A percentile compares a stretch with the other conserved stretches of the same genome.
These are phyloP conservation scores for Cyberlindnera lachancei DNA, from an alignment of 805 yeast genomes.

Conservation along the genomic window DNA sequence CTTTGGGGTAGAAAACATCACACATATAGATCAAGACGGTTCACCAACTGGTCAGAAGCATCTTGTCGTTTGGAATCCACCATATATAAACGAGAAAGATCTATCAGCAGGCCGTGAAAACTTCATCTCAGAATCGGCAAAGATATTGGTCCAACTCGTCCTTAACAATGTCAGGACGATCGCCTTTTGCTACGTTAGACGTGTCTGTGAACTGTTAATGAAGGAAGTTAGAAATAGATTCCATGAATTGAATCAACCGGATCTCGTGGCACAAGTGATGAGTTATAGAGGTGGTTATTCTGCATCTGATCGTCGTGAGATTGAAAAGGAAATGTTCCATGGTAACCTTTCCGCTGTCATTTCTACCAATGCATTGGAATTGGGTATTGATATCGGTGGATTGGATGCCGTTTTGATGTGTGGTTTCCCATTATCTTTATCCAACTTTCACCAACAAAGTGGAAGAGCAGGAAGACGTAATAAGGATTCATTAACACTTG, in stretches of 20 bases:
- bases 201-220: slow-evolving; percentile 81
- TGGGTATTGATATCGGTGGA: slow-evolving; percentile 92
- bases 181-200: slow-evolving; percentile 83
- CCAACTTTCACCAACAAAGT: slow-evolving; percentile 89
- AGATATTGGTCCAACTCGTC: slow-evolving; percentile 59
- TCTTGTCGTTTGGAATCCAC: slow-evolving; percentile 81
- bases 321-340: slow-evolving; percentile 84
- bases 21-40: slow-evolving; percentile 71
- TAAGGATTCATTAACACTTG: slow-evolving; percentile 76
- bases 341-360: slow-evolving; percentile 82
- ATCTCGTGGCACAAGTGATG: slow-evolving; percentile 62
- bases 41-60: slow-evolving; percentile 79
- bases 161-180: slow-evolving; percentile 66
- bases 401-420: slow-evolving; percentile 87
- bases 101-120: slow-evolving; percentile 54
- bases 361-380: slow-evolving; percentile 91
- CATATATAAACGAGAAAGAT: slow-evolving; percentile 53
- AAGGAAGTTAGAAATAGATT: slow-evolving; percentile 64
- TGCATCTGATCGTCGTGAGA: slow-evolving; percentile 73
- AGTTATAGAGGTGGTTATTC: slow-evolving; percentile 95
- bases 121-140: slow-evolving; percentile 71
- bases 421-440: slow-evolving; percentile 85
- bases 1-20: slow-evolving; percentile 58
- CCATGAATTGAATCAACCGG: slow-evolving; percentile 35
- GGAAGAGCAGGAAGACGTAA: slow-evolving; percentile 95